phyloP scores from a whole-genome alignment of 495 filamentous ascomycete species.

The Tuber aestivum region DNA sequence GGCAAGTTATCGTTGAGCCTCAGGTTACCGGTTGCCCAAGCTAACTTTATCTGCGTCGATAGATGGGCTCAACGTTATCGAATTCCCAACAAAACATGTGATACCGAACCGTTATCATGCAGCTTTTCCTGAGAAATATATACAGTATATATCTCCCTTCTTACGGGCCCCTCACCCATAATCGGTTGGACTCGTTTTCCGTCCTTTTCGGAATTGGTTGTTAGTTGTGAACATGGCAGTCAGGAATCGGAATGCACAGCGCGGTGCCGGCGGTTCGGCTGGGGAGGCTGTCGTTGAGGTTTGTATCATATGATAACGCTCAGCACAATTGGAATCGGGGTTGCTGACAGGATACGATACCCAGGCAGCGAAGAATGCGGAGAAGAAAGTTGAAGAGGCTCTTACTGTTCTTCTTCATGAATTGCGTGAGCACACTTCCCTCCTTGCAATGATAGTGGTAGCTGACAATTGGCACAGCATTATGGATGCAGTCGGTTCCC shows the following conservation, averaged over 20 bases:
- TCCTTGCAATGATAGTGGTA: not conserved
- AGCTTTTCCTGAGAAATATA: not conserved
- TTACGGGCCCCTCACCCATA: not conserved
- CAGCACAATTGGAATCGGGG: not conserved
- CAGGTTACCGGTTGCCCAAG: not conserved
- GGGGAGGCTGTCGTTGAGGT: slow-evolving; percentile 22
- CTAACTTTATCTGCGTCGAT: not conserved
- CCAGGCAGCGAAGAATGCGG: slow-evolving; percentile 19
- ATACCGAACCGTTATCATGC: not conserved
- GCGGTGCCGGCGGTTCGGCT: not conserved
- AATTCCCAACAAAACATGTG: slow-evolving; percentile 3
- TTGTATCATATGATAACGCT: slow-evolving; percentile 4
- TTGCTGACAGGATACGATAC: slow-evolving; percentile 2
- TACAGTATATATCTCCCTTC: not conserved
- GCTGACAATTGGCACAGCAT: slow-evolving; percentile 17
- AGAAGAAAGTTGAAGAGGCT: slow-evolving; percentile 28
- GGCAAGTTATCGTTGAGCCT: not conserved
- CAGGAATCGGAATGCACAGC: not conserved
- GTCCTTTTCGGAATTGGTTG: not conserved
- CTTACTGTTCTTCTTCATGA: slow-evolving; percentile 39
- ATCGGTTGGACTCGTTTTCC: not conserved
- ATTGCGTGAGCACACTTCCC: slow-evolving; percentile 26
- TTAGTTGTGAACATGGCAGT: not conserved
- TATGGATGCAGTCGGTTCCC: slow-evolving; percentile 38
- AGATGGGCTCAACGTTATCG: not conserved